Base-by-base conservation (phyloP, 169 alveolate species). In the Plasmodium malariae region DNA sequence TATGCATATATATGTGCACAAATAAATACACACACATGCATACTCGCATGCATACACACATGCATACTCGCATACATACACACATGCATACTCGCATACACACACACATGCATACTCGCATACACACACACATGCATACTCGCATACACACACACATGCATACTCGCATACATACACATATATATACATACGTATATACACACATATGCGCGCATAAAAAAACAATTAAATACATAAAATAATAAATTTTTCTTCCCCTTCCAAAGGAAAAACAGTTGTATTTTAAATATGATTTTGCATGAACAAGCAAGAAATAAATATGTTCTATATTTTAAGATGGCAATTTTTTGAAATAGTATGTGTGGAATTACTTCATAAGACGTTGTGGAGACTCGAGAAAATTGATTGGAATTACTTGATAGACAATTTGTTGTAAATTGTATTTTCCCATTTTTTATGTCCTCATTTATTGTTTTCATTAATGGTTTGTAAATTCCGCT, bases 401-500 rank as follows among this genome's bases (percentile, higher is more conserved):
- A 48, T 49, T 80, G 90, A 65, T 67, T 65, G 0, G 90, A 80
- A 49, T 67, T 65, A n/a, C 83, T 80, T 2, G 90, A 80, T 17
- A 67, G 67, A 59, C 80, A 51, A 21, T 80, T 80, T 9, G 90
- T 51, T 4, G 71, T 9, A 32, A 65, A 65, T 30, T 63, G 90
- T 21, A 80, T 80, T 19, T 30, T 80, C 1, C 90, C 90, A 14
- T 34, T 80, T 30, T 80, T 65, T 14, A 80, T 67, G 57, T 80
- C 83, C 49, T 68, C 74, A 19, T 43, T 67, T 65, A 80, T 65
- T 30, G 14, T 62, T 67, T 80, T 80, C 24, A 80, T 65, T 69
- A 80, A 62, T 14, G 90, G 90, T 40, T 65, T 67, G 11, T 80
- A 80, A 67, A 80, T 80, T 80, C 51, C 90, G 19, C 90, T 80